These are phyloP conservation scores for Cunninghamia lanceolata DNA, from an alignment of 75 land plant genomes.

Conservation along the genomic window DNA sequence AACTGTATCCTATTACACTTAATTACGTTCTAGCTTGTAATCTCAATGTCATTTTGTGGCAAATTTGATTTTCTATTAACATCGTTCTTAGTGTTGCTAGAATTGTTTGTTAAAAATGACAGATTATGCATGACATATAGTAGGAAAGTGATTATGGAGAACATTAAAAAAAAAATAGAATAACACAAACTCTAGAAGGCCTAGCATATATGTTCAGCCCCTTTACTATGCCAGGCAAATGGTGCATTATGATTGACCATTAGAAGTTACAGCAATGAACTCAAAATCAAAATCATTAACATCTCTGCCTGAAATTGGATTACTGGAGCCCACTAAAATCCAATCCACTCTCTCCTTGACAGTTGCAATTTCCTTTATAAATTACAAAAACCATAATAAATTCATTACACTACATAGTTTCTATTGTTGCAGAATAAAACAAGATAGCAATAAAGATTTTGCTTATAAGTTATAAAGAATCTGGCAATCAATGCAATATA, in stretches of 20 bases:
- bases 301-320: background rate
- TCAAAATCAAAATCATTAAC: background rate
- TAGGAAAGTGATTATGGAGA: background rate
- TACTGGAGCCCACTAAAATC: background rate
- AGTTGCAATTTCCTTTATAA: background rate
- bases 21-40: background rate
- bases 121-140: background rate
- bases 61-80: background rate
- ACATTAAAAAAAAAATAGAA: background rate
- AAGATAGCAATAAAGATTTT: slow-evolving; percentile 3
- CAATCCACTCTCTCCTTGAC: background rate
- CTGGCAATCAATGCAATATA: background rate
- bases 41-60: background rate
- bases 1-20: background rate
- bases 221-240: background rate
- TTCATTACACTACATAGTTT: background rate
- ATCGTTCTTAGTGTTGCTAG: background rate
- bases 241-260: background rate
- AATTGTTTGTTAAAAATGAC: background rate
- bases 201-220: background rate
- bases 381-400: background rate
- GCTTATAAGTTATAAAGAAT: slow-evolving; percentile 5
- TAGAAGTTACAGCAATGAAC: background rate
- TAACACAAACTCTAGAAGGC: background rate
- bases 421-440: background rate